phyloP scores from a whole-genome alignment of 2,329 filamentous ascomycete species.

The Sarocladium brachiariae region DNA sequence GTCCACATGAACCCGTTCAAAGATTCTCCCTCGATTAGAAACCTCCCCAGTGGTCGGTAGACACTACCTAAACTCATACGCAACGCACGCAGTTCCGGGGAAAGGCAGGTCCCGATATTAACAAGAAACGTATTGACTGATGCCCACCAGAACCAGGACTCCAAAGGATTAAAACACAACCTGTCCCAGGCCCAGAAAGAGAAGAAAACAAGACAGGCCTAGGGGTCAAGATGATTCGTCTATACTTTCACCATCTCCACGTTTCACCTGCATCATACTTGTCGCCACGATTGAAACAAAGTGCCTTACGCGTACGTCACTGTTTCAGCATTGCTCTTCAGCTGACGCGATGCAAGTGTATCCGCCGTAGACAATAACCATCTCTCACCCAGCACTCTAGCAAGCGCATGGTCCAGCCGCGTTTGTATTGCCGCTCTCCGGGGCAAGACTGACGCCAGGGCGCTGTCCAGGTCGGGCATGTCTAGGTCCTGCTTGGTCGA shows the following conservation, averaged over 20 bases:
- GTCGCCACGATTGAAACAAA: neutral
- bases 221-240: slow-evolving; percentile 17
- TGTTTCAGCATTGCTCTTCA: neutral
- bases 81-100: neutral
- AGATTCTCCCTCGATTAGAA: neutral
- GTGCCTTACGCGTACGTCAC: neutral
- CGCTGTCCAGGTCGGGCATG: slow-evolving; percentile 64
- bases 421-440: slow-evolving; percentile 53
- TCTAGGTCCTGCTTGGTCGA: slow-evolving; percentile 91
- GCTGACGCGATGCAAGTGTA: neutral
- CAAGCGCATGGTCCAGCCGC: slow-evolving; percentile 49
- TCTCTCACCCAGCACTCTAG: slow-evolving; percentile 26
- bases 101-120: slow-evolving; percentile 14
- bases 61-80: neutral
- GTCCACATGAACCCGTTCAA: too few species aligned
- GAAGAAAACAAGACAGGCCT: slow-evolving; percentile 17
- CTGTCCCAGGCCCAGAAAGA: neutral
- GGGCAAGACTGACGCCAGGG: slow-evolving; percentile 49
- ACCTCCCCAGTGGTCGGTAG: neutral
- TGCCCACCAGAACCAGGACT: slow-evolving; percentile 34
- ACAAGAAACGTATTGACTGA: slow-evolving; percentile 29
- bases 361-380: neutral
- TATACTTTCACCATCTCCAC: slow-evolving; percentile 6
- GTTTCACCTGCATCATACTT: neutral
- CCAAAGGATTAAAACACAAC: slow-evolving; percentile 19